Base-by-base conservation (phyloP, 768 basidiomycete genomes). In the Boletus tomentosulus region DNA sequence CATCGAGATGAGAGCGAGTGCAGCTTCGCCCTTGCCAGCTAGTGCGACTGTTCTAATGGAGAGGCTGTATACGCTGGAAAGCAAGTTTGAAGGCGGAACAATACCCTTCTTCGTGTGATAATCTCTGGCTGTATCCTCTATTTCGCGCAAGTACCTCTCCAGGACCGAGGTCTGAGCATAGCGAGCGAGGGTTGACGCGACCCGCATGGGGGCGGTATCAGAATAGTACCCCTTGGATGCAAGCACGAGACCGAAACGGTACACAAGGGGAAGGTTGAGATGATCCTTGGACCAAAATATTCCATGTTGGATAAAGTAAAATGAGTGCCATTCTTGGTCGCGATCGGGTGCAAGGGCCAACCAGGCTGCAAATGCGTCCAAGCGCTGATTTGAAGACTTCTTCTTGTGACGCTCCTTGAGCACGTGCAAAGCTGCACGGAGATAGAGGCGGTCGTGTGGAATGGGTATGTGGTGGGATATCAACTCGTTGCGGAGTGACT, bases 191-290 rank as follows among this genome's bases (percentile, higher is more conserved):
- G 67, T 64, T 2, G 74, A 70, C 31, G 81, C 54, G 47, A 66
- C 62, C 7, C 63, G 69, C 49, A 46, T 55, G 5, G 58, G 57
- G 12, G 57, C 57, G 4, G 39, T n/a, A 25, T 52, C 60, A 48
- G 46, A 39, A 41, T 48, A 47, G 52, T 77, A 78, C 0, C 84
- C 84, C 58, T 80, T 83, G 16, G 70, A 65, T 3, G 76, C 76
- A n/a, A 73, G 69, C 4, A 74, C 65, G 42, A 74, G 50, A 19
- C 74, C 79, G 46, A 82, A 78, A 13, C 65, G 70, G 51, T 73
- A 60, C 15, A 80, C 55, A 25, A 80, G 68, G 1, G 63, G 48
- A 16, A 77, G 64, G 28, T 76, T 68, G 44, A 68, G 64, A 34
- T 60, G 56, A 1, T 57, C 57, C 53, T 67, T 57, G 19, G 52